These are phyloP conservation scores for Starmerella scarabaei DNA, from an alignment of 805 yeast species.

Conservation along the genomic window DNA sequence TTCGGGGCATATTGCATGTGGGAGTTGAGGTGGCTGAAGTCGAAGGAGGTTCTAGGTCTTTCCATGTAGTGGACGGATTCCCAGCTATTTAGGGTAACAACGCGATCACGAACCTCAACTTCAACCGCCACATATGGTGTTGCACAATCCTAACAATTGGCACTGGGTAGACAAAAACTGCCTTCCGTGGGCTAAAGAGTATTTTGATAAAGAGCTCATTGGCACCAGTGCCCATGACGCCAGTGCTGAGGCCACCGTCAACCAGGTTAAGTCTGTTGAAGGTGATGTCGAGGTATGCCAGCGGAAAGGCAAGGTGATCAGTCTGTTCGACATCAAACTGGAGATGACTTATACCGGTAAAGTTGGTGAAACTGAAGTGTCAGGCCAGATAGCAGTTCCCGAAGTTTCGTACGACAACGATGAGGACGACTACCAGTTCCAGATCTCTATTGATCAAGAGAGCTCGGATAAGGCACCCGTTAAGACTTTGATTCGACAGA, in stretches of 20 bases:
- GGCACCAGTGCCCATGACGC: slow-evolving; percentile 34
- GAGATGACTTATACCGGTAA: slow-evolving; percentile 46
- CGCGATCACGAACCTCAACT: not conserved
- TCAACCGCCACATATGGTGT: slow-evolving; percentile 47
- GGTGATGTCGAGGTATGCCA: slow-evolving; percentile 97
- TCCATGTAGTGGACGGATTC: not conserved
- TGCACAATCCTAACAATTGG: slow-evolving; percentile 97
- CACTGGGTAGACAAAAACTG: slow-evolving; percentile 99
- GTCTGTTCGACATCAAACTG: slow-evolving; percentile 69
- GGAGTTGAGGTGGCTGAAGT: too few relatives aligned
- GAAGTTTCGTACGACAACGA: slow-evolving; percentile 91
- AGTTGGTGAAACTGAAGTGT: slow-evolving; percentile 27
- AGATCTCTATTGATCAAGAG: slow-evolving; percentile 50
- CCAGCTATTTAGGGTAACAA: not conserved
- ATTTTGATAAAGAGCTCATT: slow-evolving; percentile 50
- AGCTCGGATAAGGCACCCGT: slow-evolving; percentile 34
- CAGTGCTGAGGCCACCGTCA: slow-evolving; percentile 28
- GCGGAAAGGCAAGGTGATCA: slow-evolving; percentile 91
- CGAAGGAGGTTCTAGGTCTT: slow-evolving; percentile 2
- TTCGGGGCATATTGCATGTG: too few relatives aligned
- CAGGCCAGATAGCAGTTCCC: slow-evolving; percentile 72
- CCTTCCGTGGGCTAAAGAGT: slow-evolving; percentile 73
- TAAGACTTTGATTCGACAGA: slow-evolving; percentile 39
- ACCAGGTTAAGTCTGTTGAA: slow-evolving; percentile 47
- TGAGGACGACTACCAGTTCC: slow-evolving; percentile 73